Evolutionary conservation across 108 stramenopile species (phyloP).

Genomic region (Cyclotella choctawhatcheeana): DNA sequence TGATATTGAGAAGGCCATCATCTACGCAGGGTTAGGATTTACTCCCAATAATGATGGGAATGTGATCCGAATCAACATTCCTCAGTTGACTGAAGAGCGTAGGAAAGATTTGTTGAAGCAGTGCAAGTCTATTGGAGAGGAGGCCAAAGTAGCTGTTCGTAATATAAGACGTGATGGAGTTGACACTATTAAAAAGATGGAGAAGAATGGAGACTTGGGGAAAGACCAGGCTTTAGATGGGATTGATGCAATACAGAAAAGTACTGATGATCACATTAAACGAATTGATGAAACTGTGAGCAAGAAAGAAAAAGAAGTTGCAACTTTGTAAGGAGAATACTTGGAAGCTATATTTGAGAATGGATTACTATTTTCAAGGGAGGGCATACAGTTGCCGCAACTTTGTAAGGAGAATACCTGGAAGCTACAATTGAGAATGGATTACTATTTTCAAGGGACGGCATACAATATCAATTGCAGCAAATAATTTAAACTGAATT

Average conservation of each 20-base stretch:
- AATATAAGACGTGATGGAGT: conserved; percentile 92
- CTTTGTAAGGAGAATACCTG: conserved; percentile 60
- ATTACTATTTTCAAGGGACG: too few species aligned
- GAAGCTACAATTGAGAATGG: background rate
- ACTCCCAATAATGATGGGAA: conserved; percentile 91
- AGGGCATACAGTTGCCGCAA: too few species aligned
- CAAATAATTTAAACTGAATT: too few species aligned
- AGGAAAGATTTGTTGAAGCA: conserved; percentile 95
- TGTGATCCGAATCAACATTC: conserved; percentile 93
- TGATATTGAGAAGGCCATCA: conserved; percentile 89
- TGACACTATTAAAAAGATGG: conserved; percentile 90
- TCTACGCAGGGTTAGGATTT: conserved; percentile 88
- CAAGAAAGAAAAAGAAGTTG: conserved; percentile 95
- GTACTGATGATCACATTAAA: conserved; percentile 90
- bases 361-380: background rate
- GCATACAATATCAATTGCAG: too few species aligned
- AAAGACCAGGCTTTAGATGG: conserved; percentile 88
- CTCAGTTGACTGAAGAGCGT: conserved; percentile 92
- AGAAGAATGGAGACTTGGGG: conserved; percentile 85
- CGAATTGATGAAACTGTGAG: conserved; percentile 86
- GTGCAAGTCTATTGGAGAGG: conserved; percentile 93
- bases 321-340: conserved; percentile 74
- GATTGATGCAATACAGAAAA: conserved; percentile 86
- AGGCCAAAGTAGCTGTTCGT: conserved; percentile 91
- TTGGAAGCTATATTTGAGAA: background rate